phyloP scores from a whole-genome alignment of 345 rosid genomes.

The Corchorus capsularis region DNA sequence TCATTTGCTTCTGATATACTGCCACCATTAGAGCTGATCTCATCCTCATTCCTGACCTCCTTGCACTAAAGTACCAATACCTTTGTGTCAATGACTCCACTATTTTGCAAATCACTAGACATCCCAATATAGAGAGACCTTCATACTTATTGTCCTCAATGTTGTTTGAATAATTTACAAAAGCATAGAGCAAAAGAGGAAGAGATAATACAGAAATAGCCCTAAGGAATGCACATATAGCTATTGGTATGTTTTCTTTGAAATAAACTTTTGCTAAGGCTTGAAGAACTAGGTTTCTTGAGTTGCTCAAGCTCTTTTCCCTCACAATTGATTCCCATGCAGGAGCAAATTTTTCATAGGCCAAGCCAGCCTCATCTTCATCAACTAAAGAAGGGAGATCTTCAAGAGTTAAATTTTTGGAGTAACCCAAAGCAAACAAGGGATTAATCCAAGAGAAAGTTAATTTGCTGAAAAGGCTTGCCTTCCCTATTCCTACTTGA shows the following conservation, averaged over 20 bases:
- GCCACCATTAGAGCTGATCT: conserved; percentile 76
- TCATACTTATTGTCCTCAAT: conserved; percentile 34
- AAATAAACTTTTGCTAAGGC: conserved; percentile 47
- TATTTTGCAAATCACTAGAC: conserved; percentile 44
- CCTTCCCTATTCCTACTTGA: conserved; percentile 36
- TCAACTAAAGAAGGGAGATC: conserved; percentile 60
- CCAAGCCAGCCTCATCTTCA: conserved; percentile 59
- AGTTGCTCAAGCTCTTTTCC: conserved; percentile 25
- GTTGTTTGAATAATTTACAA: conserved; percentile 54
- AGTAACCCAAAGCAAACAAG: conserved; percentile 55
- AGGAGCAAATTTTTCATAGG: conserved; percentile 48
- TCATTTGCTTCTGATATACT: conserved; percentile 56
- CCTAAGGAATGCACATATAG: conserved; percentile 49
- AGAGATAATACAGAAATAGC: conserved; percentile 46
- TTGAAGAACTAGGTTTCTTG: conserved; percentile 46
- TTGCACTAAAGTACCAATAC: conserved; percentile 58
- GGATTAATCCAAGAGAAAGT: conserved; percentile 68
- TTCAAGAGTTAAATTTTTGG: conserved; percentile 48
- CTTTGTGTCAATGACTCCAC: conserved; percentile 69
- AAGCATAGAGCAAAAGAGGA: conserved; percentile 60
- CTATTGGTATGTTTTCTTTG: conserved; percentile 50
- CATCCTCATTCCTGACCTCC: conserved; percentile 70
- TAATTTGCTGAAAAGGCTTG: conserved; percentile 49
- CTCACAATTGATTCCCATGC: conserved; percentile 45
- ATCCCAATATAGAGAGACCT: conserved; percentile 55